Base-by-base conservation (phyloP, 768 basidiomycete genomes). In the Mycena galopus region DNA sequence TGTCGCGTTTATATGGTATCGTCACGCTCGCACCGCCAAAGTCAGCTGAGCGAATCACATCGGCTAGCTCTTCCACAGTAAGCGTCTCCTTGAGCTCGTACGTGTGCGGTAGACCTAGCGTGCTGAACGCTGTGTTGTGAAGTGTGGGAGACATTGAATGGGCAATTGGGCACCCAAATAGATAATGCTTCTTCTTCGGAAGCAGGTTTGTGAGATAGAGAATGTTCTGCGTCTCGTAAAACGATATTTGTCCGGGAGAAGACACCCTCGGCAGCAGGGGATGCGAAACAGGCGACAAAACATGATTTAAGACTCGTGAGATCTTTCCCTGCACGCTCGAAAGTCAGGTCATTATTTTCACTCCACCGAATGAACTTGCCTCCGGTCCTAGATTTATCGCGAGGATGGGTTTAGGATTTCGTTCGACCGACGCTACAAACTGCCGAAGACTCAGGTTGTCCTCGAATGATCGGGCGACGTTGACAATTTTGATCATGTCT, bases 11-110 rank as follows among this genome's bases (percentile, higher is more conserved):
- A 84, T 92, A 89, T 12, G 94, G 94, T 71, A 94, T 94, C 21
- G 94, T 95, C 50, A 95, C 92, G 29, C 91, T 92, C n/a, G 93
- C 94, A 1, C 94, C 94, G 6, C 94, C 94, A 75, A 95, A 95
- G 21, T 86, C 84, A 0, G 86, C 81, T 0, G 84, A 80, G 7
- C 79, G 76, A 19, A 94, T 81, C 17, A 89, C 82, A 2, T 81
- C 78, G 72, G 80, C 81, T 35, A 93, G 79, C 67, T 85, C 84
- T 4, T 87, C 85, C 7, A 93, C 84, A 4, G 81, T 77, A 4
- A 79, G 77, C 0, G 90, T 88, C 82, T 95, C 92, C 60, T 90
- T 82, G 39, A 90, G 79, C 44, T 81, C 84, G 78, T 94, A 95
- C 21, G 78, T 78, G 77, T 95, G 89, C 0, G 93, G 93, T 1